Evolutionary conservation across 2,329 filamentous ascomycete species (phyloP).

Genomic region (Leptographium flavum): DNA sequence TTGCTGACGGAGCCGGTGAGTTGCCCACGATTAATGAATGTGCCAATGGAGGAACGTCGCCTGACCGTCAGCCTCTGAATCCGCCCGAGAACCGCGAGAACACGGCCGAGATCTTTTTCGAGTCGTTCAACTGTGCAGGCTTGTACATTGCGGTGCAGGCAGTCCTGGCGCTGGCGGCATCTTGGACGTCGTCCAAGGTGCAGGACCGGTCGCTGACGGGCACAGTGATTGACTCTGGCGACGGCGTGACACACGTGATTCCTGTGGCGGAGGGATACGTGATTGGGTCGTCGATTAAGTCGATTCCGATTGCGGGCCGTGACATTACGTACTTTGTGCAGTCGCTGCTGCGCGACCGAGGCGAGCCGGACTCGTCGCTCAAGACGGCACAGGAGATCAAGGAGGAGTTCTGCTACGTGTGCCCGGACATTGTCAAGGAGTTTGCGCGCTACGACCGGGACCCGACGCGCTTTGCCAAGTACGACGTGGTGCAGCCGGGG

Average conservation of each 20-base stretch:
- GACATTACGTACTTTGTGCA: slow-evolving; percentile 99
- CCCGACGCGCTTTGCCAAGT: slow-evolving; percentile 78
- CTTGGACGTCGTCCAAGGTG: slow-evolving; percentile 97
- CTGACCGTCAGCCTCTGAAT: slow-evolving; percentile 61
- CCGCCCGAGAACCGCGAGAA: slow-evolving; percentile 98
- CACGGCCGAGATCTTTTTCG: slow-evolving; percentile 99
- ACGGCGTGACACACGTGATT: slow-evolving; percentile 98
- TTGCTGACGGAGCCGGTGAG: slow-evolving; percentile 86
- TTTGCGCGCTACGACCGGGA: slow-evolving; percentile 91
- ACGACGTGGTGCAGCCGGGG: slow-evolving; percentile 73
- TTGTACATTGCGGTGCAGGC: slow-evolving; percentile 98
- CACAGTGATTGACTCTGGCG: slow-evolving; percentile 96
- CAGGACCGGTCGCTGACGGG: slow-evolving; percentile 91
- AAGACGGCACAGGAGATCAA: slow-evolving; percentile 98
- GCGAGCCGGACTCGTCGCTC: slow-evolving; percentile 89
- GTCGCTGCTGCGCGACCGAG: slow-evolving; percentile 84
- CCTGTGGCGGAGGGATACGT: slow-evolving; percentile 97
- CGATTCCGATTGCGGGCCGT: slow-evolving; percentile 91
- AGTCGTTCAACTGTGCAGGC: slow-evolving; percentile 98
- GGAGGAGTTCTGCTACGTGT: slow-evolving; percentile 97
- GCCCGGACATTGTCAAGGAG: slow-evolving; percentile 97
- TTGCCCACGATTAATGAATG: not conserved
- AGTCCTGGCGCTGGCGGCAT: slow-evolving; percentile 87
- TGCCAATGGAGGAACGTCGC: not conserved
- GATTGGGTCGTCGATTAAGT: slow-evolving; percentile 98